A percentile compares a stretch with the other conserved stretches of the same genome.
phyloP scores from a whole-genome alignment of 2,329 filamentous ascomycete species.

The Clonostachys solani region DNA sequence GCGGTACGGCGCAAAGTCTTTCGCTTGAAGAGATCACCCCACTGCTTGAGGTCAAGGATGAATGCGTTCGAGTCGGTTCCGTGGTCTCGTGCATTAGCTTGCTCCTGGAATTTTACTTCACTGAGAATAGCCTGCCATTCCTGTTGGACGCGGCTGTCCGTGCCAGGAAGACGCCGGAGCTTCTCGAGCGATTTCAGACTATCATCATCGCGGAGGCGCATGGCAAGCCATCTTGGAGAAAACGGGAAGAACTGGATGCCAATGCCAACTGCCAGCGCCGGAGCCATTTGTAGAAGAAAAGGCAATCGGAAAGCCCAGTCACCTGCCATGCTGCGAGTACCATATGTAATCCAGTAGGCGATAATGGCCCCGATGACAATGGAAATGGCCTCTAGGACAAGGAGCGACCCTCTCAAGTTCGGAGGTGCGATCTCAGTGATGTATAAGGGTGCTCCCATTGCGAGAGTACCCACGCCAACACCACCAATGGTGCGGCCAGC shows the following conservation, averaged over 20 bases:
- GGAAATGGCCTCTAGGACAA: conserved; percentile 19
- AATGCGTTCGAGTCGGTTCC: not conserved
- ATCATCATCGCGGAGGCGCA: conserved; percentile 39
- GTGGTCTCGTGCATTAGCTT: not conserved
- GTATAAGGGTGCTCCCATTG: conserved; percentile 24
- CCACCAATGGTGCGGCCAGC: conserved; percentile 36
- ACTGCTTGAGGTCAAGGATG: conserved; percentile 33
- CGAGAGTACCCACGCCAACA: conserved; percentile 33
- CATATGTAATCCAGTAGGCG: conserved; percentile 17
- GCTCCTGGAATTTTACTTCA: conserved; percentile 6
- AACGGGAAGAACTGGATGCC: conserved; percentile 47
- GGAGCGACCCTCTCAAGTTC: conserved; percentile 39
- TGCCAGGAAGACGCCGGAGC: conserved; percentile 9
- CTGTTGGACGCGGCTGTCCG: conserved; percentile 8
- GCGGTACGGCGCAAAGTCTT: conserved; percentile 34
- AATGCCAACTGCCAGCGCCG: not conserved
- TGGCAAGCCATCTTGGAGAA: not conserved
- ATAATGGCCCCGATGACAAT: conserved; percentile 20
- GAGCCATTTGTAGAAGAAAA: conserved; percentile 4
- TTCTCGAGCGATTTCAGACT: conserved; percentile 54
- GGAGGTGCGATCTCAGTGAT: conserved; percentile 44
- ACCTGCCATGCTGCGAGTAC: conserved; percentile 10
- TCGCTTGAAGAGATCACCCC: conserved; percentile 40
- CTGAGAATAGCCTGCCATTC: conserved; percentile 11
- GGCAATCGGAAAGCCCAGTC: conserved; percentile 3